A percentile compares a stretch with the other conserved stretches of the same genome.
These are phyloP conservation scores for Ormosia emarginata DNA, from an alignment of 306 rosid species.

Conservation along the genomic window DNA sequence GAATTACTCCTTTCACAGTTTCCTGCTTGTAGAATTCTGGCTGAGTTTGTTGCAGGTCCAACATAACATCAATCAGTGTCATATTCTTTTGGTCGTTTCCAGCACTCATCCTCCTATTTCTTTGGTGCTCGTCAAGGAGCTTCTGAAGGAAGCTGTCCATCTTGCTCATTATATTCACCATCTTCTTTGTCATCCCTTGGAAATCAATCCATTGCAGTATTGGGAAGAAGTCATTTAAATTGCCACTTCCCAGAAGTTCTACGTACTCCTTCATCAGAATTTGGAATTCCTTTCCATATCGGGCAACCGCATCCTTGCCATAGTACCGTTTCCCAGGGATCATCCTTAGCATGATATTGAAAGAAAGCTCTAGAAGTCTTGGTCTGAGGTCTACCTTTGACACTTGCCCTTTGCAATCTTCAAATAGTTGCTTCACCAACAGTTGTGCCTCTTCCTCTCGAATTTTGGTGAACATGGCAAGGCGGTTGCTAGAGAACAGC, in stretches of 20 bases:
- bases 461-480: neutral
- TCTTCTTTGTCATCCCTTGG: constrained; percentile 20
- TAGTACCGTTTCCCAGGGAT: constrained; percentile 33
- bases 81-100: neutral
- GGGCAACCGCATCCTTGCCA: constrained; percentile 10
- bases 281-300: constrained; percentile 11
- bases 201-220: constrained; percentile 27
- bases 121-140: constrained; percentile 18
- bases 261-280: neutral
- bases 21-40: constrained; percentile 22
- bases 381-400: neutral
- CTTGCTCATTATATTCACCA: constrained; percentile 21
- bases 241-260: neutral
- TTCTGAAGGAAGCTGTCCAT: constrained; percentile 27
- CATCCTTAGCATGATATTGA: constrained; percentile 32
- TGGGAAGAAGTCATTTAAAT: constrained; percentile 33
- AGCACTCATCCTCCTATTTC: neutral
- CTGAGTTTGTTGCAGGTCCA: constrained; percentile 14
- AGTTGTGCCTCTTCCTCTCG: constrained; percentile 17
- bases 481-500: constrained; percentile 15
- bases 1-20: constrained; percentile 28
- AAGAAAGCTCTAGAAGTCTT: neutral
- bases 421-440: neutral
- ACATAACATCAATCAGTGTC: constrained; percentile 17
- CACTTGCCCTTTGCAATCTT: neutral